Base-by-base conservation (phyloP, 768 basidiomycete genomes). In the Xerocomus potaroensis region DNA sequence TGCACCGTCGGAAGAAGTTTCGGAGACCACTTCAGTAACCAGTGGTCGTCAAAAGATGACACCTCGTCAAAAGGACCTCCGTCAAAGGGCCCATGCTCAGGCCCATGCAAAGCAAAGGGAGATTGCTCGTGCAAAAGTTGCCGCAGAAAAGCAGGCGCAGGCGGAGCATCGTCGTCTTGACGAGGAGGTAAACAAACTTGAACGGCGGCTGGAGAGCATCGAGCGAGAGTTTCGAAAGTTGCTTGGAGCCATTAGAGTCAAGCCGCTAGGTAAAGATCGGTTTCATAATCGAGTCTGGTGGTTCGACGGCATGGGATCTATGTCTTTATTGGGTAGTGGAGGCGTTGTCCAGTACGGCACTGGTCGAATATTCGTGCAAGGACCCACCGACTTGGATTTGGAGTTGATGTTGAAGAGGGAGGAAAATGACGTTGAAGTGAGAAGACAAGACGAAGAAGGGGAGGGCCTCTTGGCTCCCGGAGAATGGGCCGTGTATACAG, bases 231-330 rank as follows among this genome's bases (percentile, higher is more conserved):
- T 98, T 71, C 76, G 96, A 53, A 87, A 93, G 64, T 76, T 91
- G 40, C 73, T 91, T 33, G 89, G 91, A 46, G 81, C 85, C 6
- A 78, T 93, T 40, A 78, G 96, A 43, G 84, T 90, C 18, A 87
- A 91, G 59, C 91, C 94, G 2, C 60, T 98, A 41, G 96, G 96
- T 12, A 78, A 79, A 52, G 96, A 99, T 63, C 78, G 96, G 43
- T 99, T 97, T 68, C 87, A 89, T 60, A 95, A 96, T 63, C 82
- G 90, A 26, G 75, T 96, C 49, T 99, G 95, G 95, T 99, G 95
- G 95, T 91, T 97, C 62, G 95, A 99, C 67, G 95, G 95, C 9
- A 79, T 93, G 76, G 95, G 95, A 7, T 83, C 84, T 5, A 84
- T 83, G 38, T 83, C 85, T 36, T 68, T 95, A 43, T 72, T 91